These are phyloP conservation scores for Dysphania ambrosioides DNA, from an alignment of 148 eudicot genomes.

Conservation along the genomic window DNA sequence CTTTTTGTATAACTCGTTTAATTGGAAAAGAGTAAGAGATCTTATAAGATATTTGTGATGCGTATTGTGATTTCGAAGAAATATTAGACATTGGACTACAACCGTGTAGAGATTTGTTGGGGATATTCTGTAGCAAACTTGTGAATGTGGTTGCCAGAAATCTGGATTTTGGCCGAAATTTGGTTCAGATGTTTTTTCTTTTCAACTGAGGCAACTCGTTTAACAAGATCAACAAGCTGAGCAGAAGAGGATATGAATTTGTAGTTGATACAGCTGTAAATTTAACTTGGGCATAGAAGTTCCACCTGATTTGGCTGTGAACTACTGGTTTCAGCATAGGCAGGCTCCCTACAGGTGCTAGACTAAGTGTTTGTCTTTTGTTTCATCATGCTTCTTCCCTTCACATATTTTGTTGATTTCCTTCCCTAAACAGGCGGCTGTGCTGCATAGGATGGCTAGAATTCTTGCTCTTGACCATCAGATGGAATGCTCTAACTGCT, in stretches of 20 bases:
- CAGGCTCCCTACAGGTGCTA: background rate
- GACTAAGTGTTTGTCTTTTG: background rate
- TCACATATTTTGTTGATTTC: background rate
- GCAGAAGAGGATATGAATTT: too few species aligned
- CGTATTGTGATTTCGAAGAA: background rate
- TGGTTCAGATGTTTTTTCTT: background rate
- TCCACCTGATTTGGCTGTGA: background rate
- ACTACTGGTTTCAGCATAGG: background rate
- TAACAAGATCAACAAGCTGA: background rate
- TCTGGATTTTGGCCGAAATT: background rate
- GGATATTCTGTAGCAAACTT: background rate
- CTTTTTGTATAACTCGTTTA: too few species aligned
- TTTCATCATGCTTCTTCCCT: background rate
- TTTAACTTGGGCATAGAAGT: background rate
- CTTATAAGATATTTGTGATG: background rate
- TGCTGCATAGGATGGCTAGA: background rate
- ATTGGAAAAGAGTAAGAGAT: background rate
- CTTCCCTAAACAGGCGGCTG: background rate
- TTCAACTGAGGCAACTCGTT: background rate
- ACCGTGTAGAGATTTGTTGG: background rate
- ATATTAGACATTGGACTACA: background rate
- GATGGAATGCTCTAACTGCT: background rate
- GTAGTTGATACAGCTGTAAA: too few species aligned
- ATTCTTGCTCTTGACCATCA: background rate
- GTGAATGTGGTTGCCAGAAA: background rate